Evolutionary conservation across 371 early-diverging fungal genomes (phyloP).

Genomic region (Syncephalastrum contaminatum): DNA sequence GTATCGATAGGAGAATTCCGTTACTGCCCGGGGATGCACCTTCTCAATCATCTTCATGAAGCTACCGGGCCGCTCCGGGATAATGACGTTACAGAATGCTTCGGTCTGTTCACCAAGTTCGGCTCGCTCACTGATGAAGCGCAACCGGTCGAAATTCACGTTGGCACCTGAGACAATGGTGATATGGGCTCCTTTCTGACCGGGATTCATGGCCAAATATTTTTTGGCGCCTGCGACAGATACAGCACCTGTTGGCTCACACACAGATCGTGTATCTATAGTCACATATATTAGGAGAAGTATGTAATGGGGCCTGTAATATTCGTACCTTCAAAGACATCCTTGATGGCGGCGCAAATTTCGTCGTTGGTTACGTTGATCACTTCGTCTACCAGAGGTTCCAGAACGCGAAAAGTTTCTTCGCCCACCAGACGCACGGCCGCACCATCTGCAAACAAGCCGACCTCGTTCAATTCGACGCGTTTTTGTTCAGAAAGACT

Average conservation of each 20-base stretch:
- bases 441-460: conserved; percentile 96
- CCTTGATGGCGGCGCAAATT: conserved; percentile 97
- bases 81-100: conserved; percentile 85
- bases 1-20: conserved; percentile 94
- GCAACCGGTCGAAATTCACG: conserved; percentile 95
- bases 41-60: conserved; percentile 78
- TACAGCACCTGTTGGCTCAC: conserved; percentile 95
- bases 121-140: conserved; percentile 95
- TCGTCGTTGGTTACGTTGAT: conserved; percentile 93
- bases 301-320: not conserved
- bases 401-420: conserved; percentile 82
- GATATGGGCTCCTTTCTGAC: conserved; percentile 59
- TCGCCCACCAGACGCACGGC: conserved; percentile 91
- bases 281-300: not conserved
- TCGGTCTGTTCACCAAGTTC: conserved; percentile 88
- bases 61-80: conserved; percentile 90
- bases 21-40: conserved; percentile 82
- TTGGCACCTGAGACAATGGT: conserved; percentile 93
- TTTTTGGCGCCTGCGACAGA: conserved; percentile 88
- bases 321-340: conserved; percentile 80
- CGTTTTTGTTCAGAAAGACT: conserved; percentile 67
- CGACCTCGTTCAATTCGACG: conserved; percentile 75
- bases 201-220: conserved; percentile 54
- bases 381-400: conserved; percentile 73
- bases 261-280: conserved; percentile 87